phyloP scores from a whole-genome alignment of 306 rosid species.

The Vigna mungo region DNA sequence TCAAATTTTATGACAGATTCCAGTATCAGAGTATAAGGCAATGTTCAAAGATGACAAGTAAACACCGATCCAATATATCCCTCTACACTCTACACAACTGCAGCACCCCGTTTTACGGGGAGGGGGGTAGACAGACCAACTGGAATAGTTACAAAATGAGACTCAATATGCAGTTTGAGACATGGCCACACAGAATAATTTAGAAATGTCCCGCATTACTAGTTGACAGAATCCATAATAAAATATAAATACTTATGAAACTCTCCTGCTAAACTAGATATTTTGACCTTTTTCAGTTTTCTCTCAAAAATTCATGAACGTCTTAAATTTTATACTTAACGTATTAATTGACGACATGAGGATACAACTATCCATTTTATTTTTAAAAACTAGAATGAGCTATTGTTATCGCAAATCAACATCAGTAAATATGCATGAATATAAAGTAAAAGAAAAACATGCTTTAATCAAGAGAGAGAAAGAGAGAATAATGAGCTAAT shows the following conservation, averaged over 20 bases:
- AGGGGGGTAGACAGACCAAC: not conserved
- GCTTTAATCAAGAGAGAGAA: not conserved
- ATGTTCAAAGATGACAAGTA: not conserved
- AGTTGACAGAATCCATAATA: constrained; percentile 9
- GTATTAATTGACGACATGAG: constrained; percentile 12
- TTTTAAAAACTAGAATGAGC: constrained; percentile 18
- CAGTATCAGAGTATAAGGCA: not conserved
- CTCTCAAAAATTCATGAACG: constrained; percentile 18
- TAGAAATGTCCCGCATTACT: constrained; percentile 14
- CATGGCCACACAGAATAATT: not conserved
- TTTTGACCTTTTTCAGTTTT: not conserved
- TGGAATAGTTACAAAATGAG: constrained; percentile 15
- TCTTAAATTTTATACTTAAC: constrained; percentile 7
- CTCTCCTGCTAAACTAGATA: constrained; percentile 13
- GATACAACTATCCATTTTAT: constrained; percentile 14
- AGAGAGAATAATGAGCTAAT: constrained; percentile 10
- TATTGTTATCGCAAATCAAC: too few species aligned
- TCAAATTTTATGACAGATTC: constrained; percentile 15
- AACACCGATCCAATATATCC: constrained; percentile 12
- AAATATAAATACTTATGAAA: constrained; percentile 8
- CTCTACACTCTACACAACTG: constrained; percentile 1
- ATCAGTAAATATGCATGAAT: too few species aligned
- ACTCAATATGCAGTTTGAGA: constrained; percentile 3
- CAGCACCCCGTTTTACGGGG: not conserved
- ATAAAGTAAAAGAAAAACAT: too few species aligned